Evolutionary conservation across 1,284 basidiomycete species (phyloP), one percentile per base, ranked within the genome.

Genomic region (Tausonia pullulans): DNA sequence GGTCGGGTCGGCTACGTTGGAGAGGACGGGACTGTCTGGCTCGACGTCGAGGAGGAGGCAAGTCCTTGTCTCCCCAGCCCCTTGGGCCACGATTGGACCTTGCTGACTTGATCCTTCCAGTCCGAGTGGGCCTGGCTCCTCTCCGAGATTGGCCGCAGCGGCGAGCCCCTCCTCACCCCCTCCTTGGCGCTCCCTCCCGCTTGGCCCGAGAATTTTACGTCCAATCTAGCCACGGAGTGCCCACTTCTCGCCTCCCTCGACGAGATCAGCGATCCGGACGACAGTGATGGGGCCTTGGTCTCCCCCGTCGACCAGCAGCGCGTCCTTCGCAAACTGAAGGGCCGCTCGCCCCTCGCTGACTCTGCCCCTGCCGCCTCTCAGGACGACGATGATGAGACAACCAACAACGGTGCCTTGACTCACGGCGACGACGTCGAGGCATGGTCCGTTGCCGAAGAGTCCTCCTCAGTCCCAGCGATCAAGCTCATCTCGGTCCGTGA

Each of bases 21-120:
- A 2, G 68, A 68, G 39, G 69, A 73, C 50, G 72, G 72, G 13
- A 69, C 60, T 8, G 69, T 71, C 64, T 74, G 73, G 73, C 45
- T 72, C 14, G 73, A 74, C 58, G 69, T 71, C 13, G 72, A 74
- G 62, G 73, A 74, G 65, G 73, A 74, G 60, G 64, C 61, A 10
- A 39, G 60, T 46, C 6, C 8, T 27, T 41, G 5, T 40, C 43
- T 14, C 13, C 10, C 16, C 14, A n/a, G 14, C 48, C 39, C 5
- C 39, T 16, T 16, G 7, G 0, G 7, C 43, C 27, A 1, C 40
- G 40, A 14, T 52, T 16, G 5, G 13, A 7, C 5, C n/a, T 14
- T 13, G 3, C 16, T 49, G 3, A 6, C 16, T n/a, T 9, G 2
- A 44, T 6, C 7, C n/a, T n/a, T 49, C 45, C 58, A 65, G 60